Percentiles rank a stretch among this genome's conserved stretches.
Conservation (phyloP, 1,284 basidiomycete genomes). For the Rhodotorula sp. region DNA sequence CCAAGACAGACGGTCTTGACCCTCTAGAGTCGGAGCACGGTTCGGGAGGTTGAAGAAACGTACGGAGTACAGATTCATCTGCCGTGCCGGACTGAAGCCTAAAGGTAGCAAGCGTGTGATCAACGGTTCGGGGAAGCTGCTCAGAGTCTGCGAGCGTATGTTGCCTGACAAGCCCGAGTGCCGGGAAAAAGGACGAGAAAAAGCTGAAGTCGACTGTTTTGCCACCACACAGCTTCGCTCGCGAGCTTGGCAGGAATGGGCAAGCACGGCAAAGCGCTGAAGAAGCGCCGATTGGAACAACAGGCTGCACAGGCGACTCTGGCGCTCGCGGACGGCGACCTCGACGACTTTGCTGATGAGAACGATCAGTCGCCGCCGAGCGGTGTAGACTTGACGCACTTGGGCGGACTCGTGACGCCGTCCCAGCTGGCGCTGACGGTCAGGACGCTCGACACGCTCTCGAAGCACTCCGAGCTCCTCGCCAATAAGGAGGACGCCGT, state of each 20-base stretch:
- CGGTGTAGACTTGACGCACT: not conserved
- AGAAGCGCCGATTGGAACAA: not conserved
- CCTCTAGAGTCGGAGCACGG: too few relatives aligned
- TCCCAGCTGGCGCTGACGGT: slow-evolving; percentile 14
- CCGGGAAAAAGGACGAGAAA: too few relatives aligned
- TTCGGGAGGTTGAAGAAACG: too few relatives aligned
- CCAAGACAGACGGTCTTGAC: too few relatives aligned
- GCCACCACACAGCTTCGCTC: too few relatives aligned
- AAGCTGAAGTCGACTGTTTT: too few relatives aligned
- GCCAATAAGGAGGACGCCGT: slow-evolving; percentile 10
- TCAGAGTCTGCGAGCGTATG: too few relatives aligned
- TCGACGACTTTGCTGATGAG: not conserved
- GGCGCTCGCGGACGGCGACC: not conserved
- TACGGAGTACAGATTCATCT: too few relatives aligned
- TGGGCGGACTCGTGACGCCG: slow-evolving; percentile 12
- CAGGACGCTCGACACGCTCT: slow-evolving; percentile 14
- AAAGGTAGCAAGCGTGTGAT: too few relatives aligned
- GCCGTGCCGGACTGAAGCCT: too few relatives aligned
- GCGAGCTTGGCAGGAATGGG: not conserved
- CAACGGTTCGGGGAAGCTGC: too few relatives aligned
- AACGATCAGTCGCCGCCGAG: not conserved
- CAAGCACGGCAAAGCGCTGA: slow-evolving; percentile 18
- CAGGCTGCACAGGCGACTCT: not conserved
- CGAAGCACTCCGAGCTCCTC: slow-evolving; percentile 1
- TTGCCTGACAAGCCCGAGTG: too few relatives aligned